Evolutionary conservation across 805 yeast species (phyloP), one percentile per base, ranked within the genome.

Genomic region (Candida parachauliodes): DNA sequence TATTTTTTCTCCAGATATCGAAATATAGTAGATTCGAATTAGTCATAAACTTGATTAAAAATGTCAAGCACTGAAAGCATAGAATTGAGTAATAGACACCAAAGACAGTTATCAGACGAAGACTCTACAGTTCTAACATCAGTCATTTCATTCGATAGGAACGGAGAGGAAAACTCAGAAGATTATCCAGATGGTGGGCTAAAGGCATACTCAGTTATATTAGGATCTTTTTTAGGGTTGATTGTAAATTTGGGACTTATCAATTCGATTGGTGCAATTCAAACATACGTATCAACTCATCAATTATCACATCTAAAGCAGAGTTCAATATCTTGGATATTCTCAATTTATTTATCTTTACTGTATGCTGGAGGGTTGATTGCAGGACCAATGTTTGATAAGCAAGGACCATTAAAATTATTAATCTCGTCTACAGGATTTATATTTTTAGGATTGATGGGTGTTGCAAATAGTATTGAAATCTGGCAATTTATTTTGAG

Each of bases 321-420:
- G 1, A 68, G 81, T 2, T 57, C 74, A 2, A 65, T 78, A 4
- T 72, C 83, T 1, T 79, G 87, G 86, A 71, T 81, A 21, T 81
- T 81, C 46, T 79, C 87, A 1, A 54, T 81, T 19, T 75, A 68
- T 52, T 54, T 73, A 40, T 69, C 74, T 22, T 52, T 79, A 20
- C 61, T 74, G 8, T 77, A 72, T 49, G 54, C 68, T 10, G 60
- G 72, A 1, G 73, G 78, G 6, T 62, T 77, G 22, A 55, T 77
- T 19, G 66, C 74, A 8, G 88, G 85, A 2, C 74, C 79, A 8
- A 60, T 77, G 19, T 83, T 82, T 52, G 89, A 83, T 52, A 59
- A 74, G 37, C 71, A 71, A 39, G 89, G 89, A 4, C 65, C 79
- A 4, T 61, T 59, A 29, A 36, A 46, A 6, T 68, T 78, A 1